Evolutionary conservation across 1,139 yeast genomes (phyloP).

Genomic region (Yamadazyma conglobata): DNA sequence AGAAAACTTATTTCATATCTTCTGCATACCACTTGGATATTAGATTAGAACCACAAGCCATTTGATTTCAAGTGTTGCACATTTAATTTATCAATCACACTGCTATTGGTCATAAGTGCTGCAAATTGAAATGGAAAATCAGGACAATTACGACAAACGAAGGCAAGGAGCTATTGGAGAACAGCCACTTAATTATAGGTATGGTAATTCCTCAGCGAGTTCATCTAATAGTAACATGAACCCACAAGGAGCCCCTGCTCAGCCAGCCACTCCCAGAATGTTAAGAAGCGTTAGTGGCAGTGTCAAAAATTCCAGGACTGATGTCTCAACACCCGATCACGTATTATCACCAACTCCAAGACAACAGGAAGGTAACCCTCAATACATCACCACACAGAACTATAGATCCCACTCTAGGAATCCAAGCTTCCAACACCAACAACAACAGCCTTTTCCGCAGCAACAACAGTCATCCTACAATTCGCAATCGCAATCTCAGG

Average conservation of each 20-base stretch:
- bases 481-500: slow-evolving; percentile 1
- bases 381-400: slow-evolving; percentile 13
- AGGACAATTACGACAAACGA: slow-evolving; percentile 6
- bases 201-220: slow-evolving; percentile 6
- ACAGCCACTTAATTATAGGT: slow-evolving; percentile 8
- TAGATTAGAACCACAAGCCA: too few species aligned
- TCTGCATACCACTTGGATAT: too few species aligned
- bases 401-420: slow-evolving; percentile 20
- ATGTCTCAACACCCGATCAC: slow-evolving; percentile 13
- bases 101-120: too few species aligned
- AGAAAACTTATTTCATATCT: too few species aligned
- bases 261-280: slow-evolving; percentile 81
- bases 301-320: slow-evolving; percentile 18
- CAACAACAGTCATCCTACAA: too few species aligned
- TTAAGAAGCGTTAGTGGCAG: slow-evolving; percentile 52
- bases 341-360: slow-evolving; percentile 16
- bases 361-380: slow-evolving; percentile 17
- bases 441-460: slow-evolving; percentile 2
- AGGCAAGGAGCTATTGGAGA: slow-evolving; percentile 7
- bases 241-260: slow-evolving; percentile 14
- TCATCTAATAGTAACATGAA: neutral
- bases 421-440: slow-evolving; percentile 18
- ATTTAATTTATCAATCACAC: too few species aligned
- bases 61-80: too few species aligned
- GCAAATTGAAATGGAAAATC: slow-evolving; percentile 3